Conservation (phyloP, 805 yeast genomes). For the Hanseniaspora nectarophila region DNA sequence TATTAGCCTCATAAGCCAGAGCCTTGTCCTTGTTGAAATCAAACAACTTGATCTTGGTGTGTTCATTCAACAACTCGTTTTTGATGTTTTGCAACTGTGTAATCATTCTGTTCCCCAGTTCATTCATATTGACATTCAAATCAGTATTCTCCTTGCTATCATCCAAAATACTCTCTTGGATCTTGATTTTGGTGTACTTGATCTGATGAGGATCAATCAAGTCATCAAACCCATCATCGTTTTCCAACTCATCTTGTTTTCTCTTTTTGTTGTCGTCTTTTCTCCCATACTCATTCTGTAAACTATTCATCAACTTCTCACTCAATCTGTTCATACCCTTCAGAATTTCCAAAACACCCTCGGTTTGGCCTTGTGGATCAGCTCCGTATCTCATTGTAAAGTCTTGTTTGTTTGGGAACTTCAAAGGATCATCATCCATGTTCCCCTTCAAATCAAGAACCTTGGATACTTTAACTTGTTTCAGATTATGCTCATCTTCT, state of each 20-base stretch:
- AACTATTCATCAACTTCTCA: constrained; percentile 59
- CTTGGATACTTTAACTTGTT: constrained; percentile 45
- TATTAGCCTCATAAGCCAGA: neutral
- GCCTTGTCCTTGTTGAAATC: constrained; percentile 19
- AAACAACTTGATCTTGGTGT: constrained; percentile 16
- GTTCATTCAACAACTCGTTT: constrained; percentile 32
- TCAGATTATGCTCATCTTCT: constrained; percentile 29
- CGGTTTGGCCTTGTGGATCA: constrained; percentile 43
- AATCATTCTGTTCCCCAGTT: constrained; percentile 4
- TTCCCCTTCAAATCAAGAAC: constrained; percentile 74
- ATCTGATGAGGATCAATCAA: constrained; percentile 37
- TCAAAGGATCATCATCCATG: constrained; percentile 64
- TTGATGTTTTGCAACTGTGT: neutral
- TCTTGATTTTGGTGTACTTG: constrained; percentile 41
- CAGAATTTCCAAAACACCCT: constrained; percentile 57
- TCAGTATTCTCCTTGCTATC: constrained; percentile 13
- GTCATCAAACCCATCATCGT: constrained; percentile 41
- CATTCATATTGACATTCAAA: neutral
- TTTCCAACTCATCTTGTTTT: constrained; percentile 25
- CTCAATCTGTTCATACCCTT: constrained; percentile 82
- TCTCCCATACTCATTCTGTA: constrained; percentile 35
- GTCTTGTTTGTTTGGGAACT: constrained; percentile 72
- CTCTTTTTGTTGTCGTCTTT: constrained; percentile 13
- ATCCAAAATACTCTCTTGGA: constrained; percentile 23
- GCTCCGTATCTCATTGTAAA: constrained; percentile 63